Conservation (phyloP, 192 early-diverging fungal species). For the Glomus cerebriforme region DNA sequence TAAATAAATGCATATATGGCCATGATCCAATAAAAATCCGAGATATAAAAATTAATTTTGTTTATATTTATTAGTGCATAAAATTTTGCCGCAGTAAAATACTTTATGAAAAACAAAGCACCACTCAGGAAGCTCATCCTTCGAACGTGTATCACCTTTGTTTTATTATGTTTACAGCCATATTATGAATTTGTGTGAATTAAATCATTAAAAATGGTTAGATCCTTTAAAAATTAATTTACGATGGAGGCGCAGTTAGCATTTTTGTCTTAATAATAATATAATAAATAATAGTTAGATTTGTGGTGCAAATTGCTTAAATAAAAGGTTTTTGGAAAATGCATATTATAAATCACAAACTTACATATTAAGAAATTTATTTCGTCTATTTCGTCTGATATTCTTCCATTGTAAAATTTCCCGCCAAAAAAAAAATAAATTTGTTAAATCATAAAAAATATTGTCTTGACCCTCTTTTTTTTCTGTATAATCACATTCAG, state of each 20-base stretch:
- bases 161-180: neutral
- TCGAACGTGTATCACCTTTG: neutral
- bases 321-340: neutral
- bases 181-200: neutral
- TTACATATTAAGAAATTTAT: too few species aligned
- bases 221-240: neutral
- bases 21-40: too few species aligned
- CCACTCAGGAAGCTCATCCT: neutral
- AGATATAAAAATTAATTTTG: neutral
- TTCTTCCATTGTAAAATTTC: neutral
- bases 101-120: neutral
- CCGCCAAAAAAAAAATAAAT: neutral
- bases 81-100: neutral
- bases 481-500: neutral
- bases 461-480: neutral
- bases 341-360: neutral
- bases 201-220: neutral
- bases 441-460: too few species aligned
- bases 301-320: neutral
- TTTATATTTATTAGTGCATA: neutral
- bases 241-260: neutral
- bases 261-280: too few species aligned
- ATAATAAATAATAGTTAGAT: too few species aligned
- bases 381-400: neutral
- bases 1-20: too few species aligned